Evolutionary conservation across 768 basidiomycete species (phyloP).

Genomic region (Leccinellum luteum): DNA sequence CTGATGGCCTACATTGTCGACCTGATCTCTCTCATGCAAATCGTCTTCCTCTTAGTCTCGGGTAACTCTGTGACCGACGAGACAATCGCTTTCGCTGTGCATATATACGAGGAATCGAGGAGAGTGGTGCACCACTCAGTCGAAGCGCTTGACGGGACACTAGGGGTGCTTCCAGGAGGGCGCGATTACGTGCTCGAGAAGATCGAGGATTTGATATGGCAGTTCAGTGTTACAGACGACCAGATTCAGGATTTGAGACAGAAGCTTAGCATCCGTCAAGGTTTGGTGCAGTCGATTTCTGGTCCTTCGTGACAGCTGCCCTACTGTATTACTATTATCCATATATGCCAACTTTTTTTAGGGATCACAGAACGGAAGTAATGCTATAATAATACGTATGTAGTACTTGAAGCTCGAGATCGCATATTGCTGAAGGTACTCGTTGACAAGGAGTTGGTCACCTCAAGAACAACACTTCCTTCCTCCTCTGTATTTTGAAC

Average conservation of each 20-base stretch:
- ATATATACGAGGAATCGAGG: slow-evolving; percentile 1
- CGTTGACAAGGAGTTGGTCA: too few species aligned
- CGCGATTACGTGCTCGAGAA: slow-evolving; percentile 9
- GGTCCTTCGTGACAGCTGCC: neutral
- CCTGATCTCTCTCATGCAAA: slow-evolving; percentile 17
- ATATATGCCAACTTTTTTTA: neutral
- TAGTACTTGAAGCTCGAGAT: too few species aligned
- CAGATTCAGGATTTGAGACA: slow-evolving; percentile 2
- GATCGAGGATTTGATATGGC: slow-evolving; percentile 15
- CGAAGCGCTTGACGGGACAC: neutral
- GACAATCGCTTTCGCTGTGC: neutral
- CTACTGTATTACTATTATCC: neutral
- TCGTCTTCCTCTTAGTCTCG: slow-evolving; percentile 3
- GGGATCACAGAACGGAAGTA: neutral
- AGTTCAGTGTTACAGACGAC: slow-evolving; percentile 8
- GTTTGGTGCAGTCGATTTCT: neutral
- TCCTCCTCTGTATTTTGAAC: too few species aligned
- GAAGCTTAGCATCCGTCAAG: neutral
- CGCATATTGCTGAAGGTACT: too few species aligned
- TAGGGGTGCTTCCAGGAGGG: slow-evolving; percentile 1
- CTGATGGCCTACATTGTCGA: slow-evolving; percentile 13
- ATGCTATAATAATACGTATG: too few species aligned
- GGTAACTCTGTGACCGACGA: neutral
- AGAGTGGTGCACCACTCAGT: neutral
- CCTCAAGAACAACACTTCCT: too few species aligned